Percentiles rank a stretch among this genome's conserved stretches.
Evolutionary conservation across 208 protist species (phyloP).

Genomic region (Trypanosoma cruzi): DNA sequence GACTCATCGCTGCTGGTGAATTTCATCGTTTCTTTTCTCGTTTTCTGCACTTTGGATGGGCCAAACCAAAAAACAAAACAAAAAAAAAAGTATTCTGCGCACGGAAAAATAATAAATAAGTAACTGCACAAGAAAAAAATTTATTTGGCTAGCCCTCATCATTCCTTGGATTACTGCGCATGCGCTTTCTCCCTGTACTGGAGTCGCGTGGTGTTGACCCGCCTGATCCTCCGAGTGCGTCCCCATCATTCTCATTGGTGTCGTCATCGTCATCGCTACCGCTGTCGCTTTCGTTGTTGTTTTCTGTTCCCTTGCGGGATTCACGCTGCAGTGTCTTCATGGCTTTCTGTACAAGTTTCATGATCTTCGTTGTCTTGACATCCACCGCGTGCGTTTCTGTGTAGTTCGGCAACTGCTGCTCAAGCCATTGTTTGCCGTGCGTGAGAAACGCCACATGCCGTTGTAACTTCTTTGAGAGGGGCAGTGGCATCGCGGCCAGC

Average conservation of each 20-base stretch:
- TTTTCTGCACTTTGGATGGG: too few relatives aligned
- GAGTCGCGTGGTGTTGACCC: neutral
- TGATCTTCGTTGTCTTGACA: conserved; percentile 61
- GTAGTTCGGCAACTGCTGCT: conserved; percentile 49
- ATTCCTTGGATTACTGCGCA: neutral
- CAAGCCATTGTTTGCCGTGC: conserved; percentile 61
- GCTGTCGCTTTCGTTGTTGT: conserved; percentile 8
- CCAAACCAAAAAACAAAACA: too few relatives aligned
- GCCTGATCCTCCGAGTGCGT: neutral
- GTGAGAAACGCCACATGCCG: conserved; percentile 55
- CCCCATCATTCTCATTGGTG: neutral
- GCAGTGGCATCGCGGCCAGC: conserved; percentile 33
- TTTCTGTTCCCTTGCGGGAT: conserved; percentile 10
- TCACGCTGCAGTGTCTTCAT: conserved; percentile 27
- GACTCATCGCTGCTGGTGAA: too few relatives aligned
- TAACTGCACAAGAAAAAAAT: neutral
- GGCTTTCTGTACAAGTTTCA: conserved; percentile 27
- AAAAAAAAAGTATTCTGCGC: too few relatives aligned
- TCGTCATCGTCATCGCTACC: conserved; percentile 21
- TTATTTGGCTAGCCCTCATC: neutral
- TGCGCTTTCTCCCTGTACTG: conserved; percentile 1
- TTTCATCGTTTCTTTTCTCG: too few relatives aligned
- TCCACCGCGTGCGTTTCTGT: conserved; percentile 40
- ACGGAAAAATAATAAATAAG: neutral
- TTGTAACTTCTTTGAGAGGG: conserved; percentile 55